phyloP scores from a whole-genome alignment of 192 early-diverging fungal genomes.

The Rhizophagus clarus region DNA sequence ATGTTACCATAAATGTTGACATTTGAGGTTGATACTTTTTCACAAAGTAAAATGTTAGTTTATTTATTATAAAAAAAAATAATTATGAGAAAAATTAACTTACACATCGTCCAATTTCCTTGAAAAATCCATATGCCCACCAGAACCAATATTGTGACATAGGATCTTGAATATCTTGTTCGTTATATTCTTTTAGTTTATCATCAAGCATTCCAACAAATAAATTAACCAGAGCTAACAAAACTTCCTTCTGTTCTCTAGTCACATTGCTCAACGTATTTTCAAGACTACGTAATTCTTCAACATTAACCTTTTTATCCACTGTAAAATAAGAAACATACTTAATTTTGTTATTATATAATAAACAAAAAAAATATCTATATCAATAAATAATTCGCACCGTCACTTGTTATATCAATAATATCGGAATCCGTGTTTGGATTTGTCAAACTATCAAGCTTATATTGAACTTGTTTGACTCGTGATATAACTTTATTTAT shows the following conservation, averaged over 20 bases:
- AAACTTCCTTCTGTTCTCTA: conserved; percentile 82
- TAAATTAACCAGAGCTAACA: conserved; percentile 71
- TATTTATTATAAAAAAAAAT: background rate
- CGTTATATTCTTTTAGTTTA: conserved; percentile 37
- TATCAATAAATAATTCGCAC: conserved; percentile 22
- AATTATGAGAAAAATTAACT: conserved; percentile 32
- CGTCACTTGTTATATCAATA: conserved; percentile 42
- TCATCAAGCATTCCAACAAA: conserved; percentile 56
- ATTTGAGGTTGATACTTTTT: conserved; percentile 61
- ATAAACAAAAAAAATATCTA: background rate
- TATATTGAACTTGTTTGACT: conserved; percentile 67
- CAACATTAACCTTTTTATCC: conserved; percentile 32
- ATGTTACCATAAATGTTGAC: conserved; percentile 51
- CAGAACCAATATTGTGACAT: conserved; percentile 48
- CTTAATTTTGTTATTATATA: background rate
- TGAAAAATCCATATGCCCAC: conserved; percentile 66
- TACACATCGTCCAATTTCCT: conserved; percentile 68
- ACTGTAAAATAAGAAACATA: conserved; percentile 21
- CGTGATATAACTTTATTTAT: conserved; percentile 85
- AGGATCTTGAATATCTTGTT: conserved; percentile 28
- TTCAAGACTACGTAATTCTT: conserved; percentile 47
- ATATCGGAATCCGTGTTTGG: conserved; percentile 35
- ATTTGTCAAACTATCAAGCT: conserved; percentile 40
- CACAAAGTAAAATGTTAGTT: background rate
- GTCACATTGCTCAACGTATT: conserved; percentile 66